Evolutionary conservation across 225 moss, liverwort and hornwort species (phyloP).

Genomic region (Antitrichia curtipendula): DNA sequence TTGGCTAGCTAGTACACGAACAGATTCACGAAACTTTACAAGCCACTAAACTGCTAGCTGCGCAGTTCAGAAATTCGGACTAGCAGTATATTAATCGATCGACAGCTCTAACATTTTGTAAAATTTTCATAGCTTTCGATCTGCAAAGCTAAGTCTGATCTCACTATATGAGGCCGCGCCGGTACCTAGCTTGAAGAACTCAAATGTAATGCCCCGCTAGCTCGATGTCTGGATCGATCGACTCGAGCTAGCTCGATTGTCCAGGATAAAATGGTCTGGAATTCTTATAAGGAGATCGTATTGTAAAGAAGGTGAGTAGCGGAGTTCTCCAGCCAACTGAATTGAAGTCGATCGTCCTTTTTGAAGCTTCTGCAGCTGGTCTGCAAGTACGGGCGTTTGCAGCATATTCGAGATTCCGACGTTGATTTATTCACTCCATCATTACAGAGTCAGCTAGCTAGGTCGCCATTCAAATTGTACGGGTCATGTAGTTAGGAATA

Average conservation of each 20-base stretch:
- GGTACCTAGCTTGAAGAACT: not conserved
- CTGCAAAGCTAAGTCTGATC: not conserved
- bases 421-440: not conserved
- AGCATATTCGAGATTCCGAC: not conserved
- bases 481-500: not conserved
- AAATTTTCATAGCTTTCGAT: not conserved
- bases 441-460: not conserved
- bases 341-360: not conserved
- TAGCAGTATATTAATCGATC: not conserved
- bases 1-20: not conserved
- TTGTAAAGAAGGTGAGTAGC: not conserved
- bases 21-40: not conserved
- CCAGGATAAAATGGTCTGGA: not conserved
- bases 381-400: not conserved
- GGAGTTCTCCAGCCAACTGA: not conserved
- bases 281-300: not conserved
- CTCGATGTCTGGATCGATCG: not conserved
- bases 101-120: not conserved
- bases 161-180: not conserved
- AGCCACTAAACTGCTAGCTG: not conserved
- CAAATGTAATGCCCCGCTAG: too few relatives aligned
- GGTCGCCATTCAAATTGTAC: not conserved
- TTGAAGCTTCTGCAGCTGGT: not conserved
- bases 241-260: not conserved
- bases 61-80: not conserved